Percentiles rank a stretch among this genome's conserved stretches.
Evolutionary conservation across 306 rosid genomes (phyloP).

Genomic region (Sicyos edulis): DNA sequence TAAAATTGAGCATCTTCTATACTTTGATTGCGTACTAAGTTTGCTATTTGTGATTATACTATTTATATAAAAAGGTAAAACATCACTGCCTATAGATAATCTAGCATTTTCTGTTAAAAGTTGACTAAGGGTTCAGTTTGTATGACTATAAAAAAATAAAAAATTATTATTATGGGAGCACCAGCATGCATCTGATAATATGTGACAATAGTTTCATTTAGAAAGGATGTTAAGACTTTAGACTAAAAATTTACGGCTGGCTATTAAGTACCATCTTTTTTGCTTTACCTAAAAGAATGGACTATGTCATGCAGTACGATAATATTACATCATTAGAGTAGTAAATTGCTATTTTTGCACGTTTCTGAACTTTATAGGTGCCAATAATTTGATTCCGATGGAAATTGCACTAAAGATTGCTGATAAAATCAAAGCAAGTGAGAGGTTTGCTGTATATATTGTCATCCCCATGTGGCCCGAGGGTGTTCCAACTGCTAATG

Average conservation of each 20-base stretch:
- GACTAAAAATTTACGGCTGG: neutral
- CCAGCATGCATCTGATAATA: too few relatives aligned
- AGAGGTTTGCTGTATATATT: slow-evolving; percentile 88
- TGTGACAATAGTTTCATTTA: too few relatives aligned
- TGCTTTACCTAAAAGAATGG: neutral
- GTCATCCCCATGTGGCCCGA: slow-evolving; percentile 99
- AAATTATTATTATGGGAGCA: neutral
- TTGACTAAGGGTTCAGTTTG: neutral
- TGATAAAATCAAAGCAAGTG: slow-evolving; percentile 72
- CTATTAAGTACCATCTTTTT: neutral
- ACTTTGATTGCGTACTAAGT: neutral
- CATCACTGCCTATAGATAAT: neutral
- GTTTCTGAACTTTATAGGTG: slow-evolving; percentile 49
- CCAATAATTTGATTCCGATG: slow-evolving; percentile 94
- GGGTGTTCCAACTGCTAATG: slow-evolving; percentile 84
- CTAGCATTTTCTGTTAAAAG: neutral
- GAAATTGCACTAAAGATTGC: slow-evolving; percentile 96
- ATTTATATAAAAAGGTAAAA: neutral
- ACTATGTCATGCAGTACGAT: neutral
- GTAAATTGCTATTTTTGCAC: slow-evolving; percentile 19
- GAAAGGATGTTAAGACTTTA: neutral
- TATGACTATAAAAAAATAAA: neutral
- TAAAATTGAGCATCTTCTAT: neutral
- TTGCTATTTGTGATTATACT: neutral
- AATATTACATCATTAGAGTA: neutral